Evolutionary conservation across 768 basidiomycete species (phyloP), one percentile per base, ranked within the genome.

Genomic region (Hydnomerulius pinastri): DNA sequence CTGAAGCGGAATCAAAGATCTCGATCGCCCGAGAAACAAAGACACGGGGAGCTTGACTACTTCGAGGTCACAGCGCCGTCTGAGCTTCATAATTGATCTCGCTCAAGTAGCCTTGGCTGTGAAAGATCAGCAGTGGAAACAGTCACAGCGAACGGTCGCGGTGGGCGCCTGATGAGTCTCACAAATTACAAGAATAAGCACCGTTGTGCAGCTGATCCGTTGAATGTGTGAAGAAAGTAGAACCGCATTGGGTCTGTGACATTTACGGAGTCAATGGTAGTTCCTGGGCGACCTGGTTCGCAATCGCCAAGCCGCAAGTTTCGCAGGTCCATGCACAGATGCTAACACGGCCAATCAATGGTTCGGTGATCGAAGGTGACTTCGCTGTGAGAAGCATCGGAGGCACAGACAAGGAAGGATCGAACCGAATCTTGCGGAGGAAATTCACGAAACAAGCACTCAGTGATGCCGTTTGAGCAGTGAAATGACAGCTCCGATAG

Each of bases 391-490:
- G 60, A 64, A 51, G 38, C 17, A 29, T 47, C 53, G 49, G 43
- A 53, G 13, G n/a, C 47, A 39, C 29, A 21, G 50, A 35, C 20
- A 41, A 38, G 39, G 33, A 27, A n/a, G 30, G 32, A 47, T 33
- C 24, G 43, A 56, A 56, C 54, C 59, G 54, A 60, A 62, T 61
- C 61, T 46, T 32, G 51, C 53, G 57, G 50, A 50, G 25, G 49
- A 51, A 58, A 56, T 53, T 53, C 56, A 56, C 44, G 57, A 43
- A 63, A 59, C 53, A 33, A 56, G 55, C 24, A 50, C 48, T 43
- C 17, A 51, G 33, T 63, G 52, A 69, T 71, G 69, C 62, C 61
- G 67, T 60, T 52, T 53, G 55, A 51, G 46, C 52, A 65, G 45
- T 48, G 57, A 48, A 50, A 56, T 56, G 37, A n/a, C n/a, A n/a